These are phyloP conservation scores for Aleurites moluccanus DNA, from an alignment of 441 rosid genomes.

Conservation along the genomic window DNA sequence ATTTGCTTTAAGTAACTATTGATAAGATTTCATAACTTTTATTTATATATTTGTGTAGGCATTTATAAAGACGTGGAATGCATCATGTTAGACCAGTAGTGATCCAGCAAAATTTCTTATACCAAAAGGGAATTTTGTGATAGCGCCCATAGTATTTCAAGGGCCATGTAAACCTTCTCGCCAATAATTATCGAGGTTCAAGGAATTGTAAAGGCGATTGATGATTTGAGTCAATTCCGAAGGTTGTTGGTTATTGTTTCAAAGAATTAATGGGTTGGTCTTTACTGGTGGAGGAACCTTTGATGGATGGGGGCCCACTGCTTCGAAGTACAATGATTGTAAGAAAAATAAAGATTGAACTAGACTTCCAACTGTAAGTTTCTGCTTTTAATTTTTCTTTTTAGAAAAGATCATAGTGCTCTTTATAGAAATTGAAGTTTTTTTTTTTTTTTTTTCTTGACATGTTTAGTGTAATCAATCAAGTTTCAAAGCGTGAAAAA, in stretches of 20 bases:
- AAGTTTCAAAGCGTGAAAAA: slow-evolving; percentile 23
- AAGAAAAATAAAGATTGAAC: slow-evolving; percentile 14
- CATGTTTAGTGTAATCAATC: slow-evolving; percentile 22
- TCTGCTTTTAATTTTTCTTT: no score
- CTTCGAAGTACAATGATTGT: slow-evolving; percentile 36
- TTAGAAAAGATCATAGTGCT: no score
- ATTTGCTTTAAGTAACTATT: no score
- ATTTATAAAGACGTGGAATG: slow-evolving; percentile 37
- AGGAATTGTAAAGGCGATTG: slow-evolving; percentile 30
- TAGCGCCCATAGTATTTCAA: slow-evolving; percentile 26
- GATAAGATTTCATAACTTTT: no score
- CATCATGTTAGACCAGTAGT: slow-evolving; percentile 30
- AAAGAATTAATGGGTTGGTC: slow-evolving; percentile 30
- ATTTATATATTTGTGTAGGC: slow-evolving; percentile 26
- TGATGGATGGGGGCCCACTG: slow-evolving; percentile 40
- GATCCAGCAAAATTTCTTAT: slow-evolving; percentile 31
- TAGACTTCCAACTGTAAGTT: slow-evolving; percentile 34
- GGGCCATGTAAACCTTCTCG: slow-evolving; percentile 37
- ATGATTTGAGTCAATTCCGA: slow-evolving; percentile 13
- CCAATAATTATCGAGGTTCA: slow-evolving; percentile 31
- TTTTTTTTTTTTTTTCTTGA: neutral
- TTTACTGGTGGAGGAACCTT: slow-evolving; percentile 42
- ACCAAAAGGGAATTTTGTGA: slow-evolving; percentile 34
- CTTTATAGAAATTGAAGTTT: neutral
- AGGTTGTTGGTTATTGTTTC: slow-evolving; percentile 35